Evolutionary conservation across 371 early-diverging fungal species (phyloP).

Genomic region (Mortierella sp.): DNA sequence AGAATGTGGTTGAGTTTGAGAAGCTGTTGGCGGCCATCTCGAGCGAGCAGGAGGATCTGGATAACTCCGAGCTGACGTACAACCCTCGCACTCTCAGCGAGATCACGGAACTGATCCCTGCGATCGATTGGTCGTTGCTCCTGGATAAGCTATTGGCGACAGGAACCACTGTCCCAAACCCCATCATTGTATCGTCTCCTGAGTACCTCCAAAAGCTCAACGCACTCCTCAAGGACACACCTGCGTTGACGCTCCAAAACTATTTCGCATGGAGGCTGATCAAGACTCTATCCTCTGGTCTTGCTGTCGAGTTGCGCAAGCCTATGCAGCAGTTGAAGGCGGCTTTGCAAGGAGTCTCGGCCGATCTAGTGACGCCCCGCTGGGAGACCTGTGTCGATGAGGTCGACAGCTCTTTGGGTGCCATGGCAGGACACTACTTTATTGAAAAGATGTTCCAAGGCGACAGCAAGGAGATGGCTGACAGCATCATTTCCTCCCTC

Average conservation of each 20-base stretch:
- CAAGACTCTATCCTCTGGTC: constrained; percentile 36
- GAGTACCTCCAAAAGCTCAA: constrained; percentile 63
- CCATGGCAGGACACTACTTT: constrained; percentile 54
- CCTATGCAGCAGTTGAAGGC: constrained; percentile 44
- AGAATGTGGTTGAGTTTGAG: constrained; percentile 69
- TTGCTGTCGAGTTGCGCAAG: constrained; percentile 60
- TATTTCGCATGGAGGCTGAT: constrained; percentile 68
- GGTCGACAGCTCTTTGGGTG: constrained; percentile 31
- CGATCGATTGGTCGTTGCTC: constrained; percentile 65
- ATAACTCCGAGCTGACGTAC: constrained; percentile 68
- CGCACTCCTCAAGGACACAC: constrained; percentile 56
- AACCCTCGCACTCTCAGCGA: constrained; percentile 64
- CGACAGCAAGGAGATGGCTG: constrained; percentile 61
- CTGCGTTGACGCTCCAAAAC: constrained; percentile 57
- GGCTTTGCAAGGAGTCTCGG: constrained; percentile 39
- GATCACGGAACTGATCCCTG: constrained; percentile 59
- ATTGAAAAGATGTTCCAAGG: constrained; percentile 50
- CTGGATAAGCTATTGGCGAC: constrained; percentile 54
- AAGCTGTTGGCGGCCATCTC: constrained; percentile 63
- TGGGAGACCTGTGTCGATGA: constrained; percentile 56
- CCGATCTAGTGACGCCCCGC: constrained; percentile 38
- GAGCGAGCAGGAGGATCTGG: constrained; percentile 62
- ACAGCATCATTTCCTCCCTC: constrained; percentile 62
- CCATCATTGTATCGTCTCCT: constrained; percentile 64
- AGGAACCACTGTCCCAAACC: constrained; percentile 50